phyloP scores from a whole-genome alignment of 495 filamentous ascomycete species.

The Neurospora sp. region DNA sequence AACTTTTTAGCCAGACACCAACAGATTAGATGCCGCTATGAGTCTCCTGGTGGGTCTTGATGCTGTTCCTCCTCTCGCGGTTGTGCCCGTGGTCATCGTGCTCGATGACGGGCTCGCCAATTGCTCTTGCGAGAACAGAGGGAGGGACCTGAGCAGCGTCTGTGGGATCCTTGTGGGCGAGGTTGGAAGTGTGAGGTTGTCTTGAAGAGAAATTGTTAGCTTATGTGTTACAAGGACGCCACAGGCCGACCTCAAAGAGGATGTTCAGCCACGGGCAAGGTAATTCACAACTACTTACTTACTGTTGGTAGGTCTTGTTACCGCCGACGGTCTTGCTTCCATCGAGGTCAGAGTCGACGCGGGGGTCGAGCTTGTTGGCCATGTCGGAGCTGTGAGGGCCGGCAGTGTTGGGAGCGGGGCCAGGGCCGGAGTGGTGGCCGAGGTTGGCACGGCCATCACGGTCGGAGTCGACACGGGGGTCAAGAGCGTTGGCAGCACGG shows the following conservation, averaged over 20 bases:
- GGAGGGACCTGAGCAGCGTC: slow-evolving; percentile 42
- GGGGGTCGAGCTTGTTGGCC: slow-evolving; percentile 45
- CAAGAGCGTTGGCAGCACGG: slow-evolving; percentile 43
- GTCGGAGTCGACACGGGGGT: slow-evolving; percentile 41
- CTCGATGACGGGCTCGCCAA: slow-evolving; percentile 29
- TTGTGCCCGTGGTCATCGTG: slow-evolving; percentile 26
- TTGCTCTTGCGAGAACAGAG: slow-evolving; percentile 26
- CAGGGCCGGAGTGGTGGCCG: slow-evolving; percentile 17
- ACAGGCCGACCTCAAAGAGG: neutral
- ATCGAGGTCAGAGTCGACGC: slow-evolving; percentile 42
- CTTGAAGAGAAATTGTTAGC: neutral
- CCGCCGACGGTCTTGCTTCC: slow-evolving; percentile 33
- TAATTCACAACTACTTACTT: slow-evolving; percentile 28
- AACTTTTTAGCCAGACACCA: neutral
- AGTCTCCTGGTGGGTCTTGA: slow-evolving; percentile 28
- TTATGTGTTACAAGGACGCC: neutral
- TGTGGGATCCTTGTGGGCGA: slow-evolving; percentile 25
- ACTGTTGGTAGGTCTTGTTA: slow-evolving; percentile 34
- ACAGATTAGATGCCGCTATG: slow-evolving; percentile 26
- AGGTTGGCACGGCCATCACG: slow-evolving; percentile 23
- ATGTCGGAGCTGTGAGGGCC: slow-evolving; percentile 45
- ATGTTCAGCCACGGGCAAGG: neutral
- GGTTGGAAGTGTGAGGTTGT: neutral
- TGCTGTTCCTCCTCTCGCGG: slow-evolving; percentile 29
- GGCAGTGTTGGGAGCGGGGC: slow-evolving; percentile 34